Base-by-base conservation (phyloP, 106 monocot species). In the Ottelia alismoides region DNA sequence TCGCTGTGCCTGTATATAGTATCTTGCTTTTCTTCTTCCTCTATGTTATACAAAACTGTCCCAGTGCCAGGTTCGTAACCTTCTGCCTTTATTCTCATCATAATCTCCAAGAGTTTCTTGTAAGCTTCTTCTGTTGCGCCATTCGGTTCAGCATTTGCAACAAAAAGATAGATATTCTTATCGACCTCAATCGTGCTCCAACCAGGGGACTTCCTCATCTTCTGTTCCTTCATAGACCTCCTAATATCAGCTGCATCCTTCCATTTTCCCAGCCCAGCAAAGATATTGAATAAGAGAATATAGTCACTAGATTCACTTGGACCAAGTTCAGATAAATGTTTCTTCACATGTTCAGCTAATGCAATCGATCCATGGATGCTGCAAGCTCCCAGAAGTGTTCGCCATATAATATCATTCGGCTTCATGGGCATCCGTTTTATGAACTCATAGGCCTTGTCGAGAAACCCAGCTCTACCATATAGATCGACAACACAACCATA, bases 401-500 rank as follows among this genome's bases (percentile, higher is more conserved):
- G 29, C 86, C 86, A 86, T 22, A 80, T 67, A 29, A 86, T 59
- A 9, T 64, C 73, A 59, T 74, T 86, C 20, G 76, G 67, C 46
- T 67, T 52, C 10, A 71, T 62, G 0, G 77, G 86, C 86, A 79
- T 79, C 30, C 45, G 26, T 3, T 17, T 43, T 11, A 64, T 48
- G 14, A 80, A 74, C 10, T 76, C 60, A 48, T 77, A 86, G 0
- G 86, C 80, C 61, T 77, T 64, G 2, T 86, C 77, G 11, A 86
- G 65, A n/a, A 70, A 27, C 18, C 86, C 86, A 3, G 77, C 73
- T 52, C 77, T 62, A 0, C 77, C 74, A 43, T 86, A 86, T 20
- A 86, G 76, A 71, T 86, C 85, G 28, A 80, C 86, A 57, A 86
- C 72, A 65, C 80, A 86, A 18, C 86, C 85, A 10, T 80, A 80